phyloP scores from a whole-genome alignment of 805 yeast species.

The Brettanomyces sp. region DNA sequence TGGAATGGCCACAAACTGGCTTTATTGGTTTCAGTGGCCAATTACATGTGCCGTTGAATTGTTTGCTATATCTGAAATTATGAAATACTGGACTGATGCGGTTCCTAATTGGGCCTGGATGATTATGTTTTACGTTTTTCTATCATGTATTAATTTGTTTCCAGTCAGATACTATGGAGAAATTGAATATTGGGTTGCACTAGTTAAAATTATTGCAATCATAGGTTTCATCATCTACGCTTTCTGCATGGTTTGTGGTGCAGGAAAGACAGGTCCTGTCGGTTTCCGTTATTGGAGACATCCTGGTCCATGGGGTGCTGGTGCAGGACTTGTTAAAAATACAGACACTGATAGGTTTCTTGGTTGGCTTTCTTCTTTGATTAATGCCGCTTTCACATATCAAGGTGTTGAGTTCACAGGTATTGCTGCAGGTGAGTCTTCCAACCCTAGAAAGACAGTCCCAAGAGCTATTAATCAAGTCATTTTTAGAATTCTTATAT shows the following conservation, averaged over 20 bases:
- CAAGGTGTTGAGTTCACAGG: conserved; percentile 74
- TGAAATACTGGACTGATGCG: conserved; percentile 55
- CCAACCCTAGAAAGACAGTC: conserved; percentile 56
- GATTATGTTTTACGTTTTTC: conserved; percentile 48
- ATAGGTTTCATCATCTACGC: conserved; percentile 59
- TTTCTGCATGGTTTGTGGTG: conserved; percentile 66
- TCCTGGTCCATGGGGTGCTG: conserved; percentile 61
- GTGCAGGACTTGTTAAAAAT: conserved; percentile 43
- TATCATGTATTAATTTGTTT: conserved; percentile 45
- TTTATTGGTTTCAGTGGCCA: conserved; percentile 72
- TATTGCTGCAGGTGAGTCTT: conserved; percentile 64
- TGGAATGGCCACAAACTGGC: conserved; percentile 63
- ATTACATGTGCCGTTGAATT: conserved; percentile 66
- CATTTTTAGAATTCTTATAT: conserved; percentile 51
- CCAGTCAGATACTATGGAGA: conserved; percentile 69
- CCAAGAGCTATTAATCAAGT: conserved; percentile 66
- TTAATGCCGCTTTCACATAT: conserved; percentile 68
- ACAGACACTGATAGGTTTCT: conserved; percentile 46
- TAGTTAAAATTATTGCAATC: conserved; percentile 55
- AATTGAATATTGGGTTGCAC: conserved; percentile 64
- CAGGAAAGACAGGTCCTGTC: conserved; percentile 54
- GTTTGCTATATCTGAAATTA: conserved; percentile 57
- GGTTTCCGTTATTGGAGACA: conserved; percentile 76
- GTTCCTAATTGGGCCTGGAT: conserved; percentile 72
- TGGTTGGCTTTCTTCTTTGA: conserved; percentile 60